Conservation (phyloP, 2,329 filamentous ascomycete species). For the Penicillium paneum region DNA sequence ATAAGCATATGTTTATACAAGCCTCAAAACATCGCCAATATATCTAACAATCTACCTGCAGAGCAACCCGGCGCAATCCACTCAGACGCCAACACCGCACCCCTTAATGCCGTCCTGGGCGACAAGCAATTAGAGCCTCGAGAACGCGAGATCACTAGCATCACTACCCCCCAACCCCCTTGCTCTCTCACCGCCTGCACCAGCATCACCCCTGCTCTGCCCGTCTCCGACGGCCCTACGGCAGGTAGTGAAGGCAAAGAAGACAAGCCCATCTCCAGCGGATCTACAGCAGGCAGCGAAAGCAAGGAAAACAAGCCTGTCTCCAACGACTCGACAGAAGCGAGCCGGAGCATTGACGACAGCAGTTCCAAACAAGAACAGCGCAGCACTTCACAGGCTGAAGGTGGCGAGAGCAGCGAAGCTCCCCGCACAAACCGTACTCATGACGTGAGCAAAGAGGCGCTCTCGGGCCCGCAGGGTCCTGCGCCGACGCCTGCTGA, state of each 20-base stretch:
- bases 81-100: constrained; percentile 23
- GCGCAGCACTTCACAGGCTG: constrained; percentile 10
- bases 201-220: neutral
- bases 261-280: neutral
- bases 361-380: constrained; percentile 12
- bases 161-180: neutral
- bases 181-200: neutral
- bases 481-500: constrained; percentile 24
- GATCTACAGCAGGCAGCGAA: neutral
- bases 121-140: constrained; percentile 1
- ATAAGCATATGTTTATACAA: neutral
- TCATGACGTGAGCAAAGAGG: constrained; percentile 27
- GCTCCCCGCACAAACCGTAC: neutral
- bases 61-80: constrained; percentile 29
- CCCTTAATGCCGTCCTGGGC: constrained; percentile 11
- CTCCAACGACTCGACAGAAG: neutral
- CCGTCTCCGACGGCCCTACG: neutral
- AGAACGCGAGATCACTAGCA: neutral
- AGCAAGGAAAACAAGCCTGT: neutral
- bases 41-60: constrained; percentile 2
- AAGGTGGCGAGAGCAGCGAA: constrained; percentile 3
- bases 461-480: constrained; percentile 29
- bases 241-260: neutral
- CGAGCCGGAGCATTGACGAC: neutral
- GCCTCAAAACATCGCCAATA: neutral